Evolutionary conservation across 78 protist genomes (phyloP).

Genomic region (Protostelium mycophagum): DNA sequence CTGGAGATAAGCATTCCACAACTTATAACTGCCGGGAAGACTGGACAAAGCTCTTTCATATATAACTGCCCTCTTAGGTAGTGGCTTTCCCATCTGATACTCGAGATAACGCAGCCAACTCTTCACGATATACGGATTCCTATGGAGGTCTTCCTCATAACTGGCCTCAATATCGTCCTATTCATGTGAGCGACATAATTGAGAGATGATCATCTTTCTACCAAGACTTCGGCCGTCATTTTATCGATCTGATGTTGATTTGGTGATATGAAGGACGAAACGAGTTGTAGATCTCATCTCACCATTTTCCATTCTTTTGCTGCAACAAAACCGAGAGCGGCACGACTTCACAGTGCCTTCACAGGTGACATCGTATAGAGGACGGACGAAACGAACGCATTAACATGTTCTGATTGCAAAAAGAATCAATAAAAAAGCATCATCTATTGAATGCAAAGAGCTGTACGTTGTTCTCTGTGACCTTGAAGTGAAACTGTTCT

Average conservation of each 20-base stretch:
- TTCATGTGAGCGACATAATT: background rate
- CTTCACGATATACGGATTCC: slow-evolving; percentile 48
- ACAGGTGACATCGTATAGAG: no score
- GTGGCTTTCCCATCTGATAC: slow-evolving; percentile 32
- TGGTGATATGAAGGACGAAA: background rate
- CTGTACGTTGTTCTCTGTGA: no score
- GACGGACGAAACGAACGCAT: no score
- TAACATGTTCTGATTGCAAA: no score
- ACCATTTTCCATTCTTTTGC: background rate
- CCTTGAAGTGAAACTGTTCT: no score
- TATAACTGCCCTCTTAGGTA: slow-evolving; percentile 26
- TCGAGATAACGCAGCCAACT: slow-evolving; percentile 74
- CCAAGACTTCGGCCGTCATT: no score
- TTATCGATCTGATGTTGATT: no score
- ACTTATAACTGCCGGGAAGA: slow-evolving; percentile 86
- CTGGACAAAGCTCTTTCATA: slow-evolving; percentile 86
- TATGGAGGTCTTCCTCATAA: slow-evolving; percentile 68
- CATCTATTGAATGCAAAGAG: no score
- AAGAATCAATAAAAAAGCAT: no score
- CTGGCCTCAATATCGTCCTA: background rate
- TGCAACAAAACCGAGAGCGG: background rate
- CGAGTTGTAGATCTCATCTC: background rate
- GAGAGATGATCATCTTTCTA: background rate
- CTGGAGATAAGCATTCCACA: slow-evolving; percentile 85
- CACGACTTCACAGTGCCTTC: no score